Percentiles rank a stretch among this genome's conserved stretches.
Conservation (phyloP, 1,139 yeast species). For the Chernovozyma aurita region DNA sequence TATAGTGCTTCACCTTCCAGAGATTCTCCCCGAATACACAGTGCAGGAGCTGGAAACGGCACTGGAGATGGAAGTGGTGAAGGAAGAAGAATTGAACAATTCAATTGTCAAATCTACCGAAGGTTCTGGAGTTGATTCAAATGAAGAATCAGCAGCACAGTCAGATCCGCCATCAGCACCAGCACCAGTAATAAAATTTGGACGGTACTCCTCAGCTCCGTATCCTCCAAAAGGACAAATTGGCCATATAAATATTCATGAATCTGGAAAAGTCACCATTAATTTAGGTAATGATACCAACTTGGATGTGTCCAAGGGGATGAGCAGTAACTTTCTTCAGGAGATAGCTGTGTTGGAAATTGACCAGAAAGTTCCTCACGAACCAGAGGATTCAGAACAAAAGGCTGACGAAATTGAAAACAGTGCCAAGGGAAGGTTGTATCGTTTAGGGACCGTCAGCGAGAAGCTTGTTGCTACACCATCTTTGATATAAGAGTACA, state of each 20-base stretch:
- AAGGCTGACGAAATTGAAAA: slow-evolving; percentile 21
- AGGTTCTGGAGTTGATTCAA: background rate
- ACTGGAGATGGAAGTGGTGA: too few species aligned
- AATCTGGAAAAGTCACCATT: slow-evolving; percentile 75
- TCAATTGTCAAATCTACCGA: background rate
- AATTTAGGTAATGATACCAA: slow-evolving; percentile 62
- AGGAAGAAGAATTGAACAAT: background rate
- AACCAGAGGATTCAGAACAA: slow-evolving; percentile 9
- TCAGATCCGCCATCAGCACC: background rate
- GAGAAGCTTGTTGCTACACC: slow-evolving; percentile 57
- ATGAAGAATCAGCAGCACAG: background rate
- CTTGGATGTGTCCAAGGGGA: slow-evolving; percentile 73
- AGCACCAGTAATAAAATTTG: slow-evolving; percentile 1
- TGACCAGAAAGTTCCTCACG: slow-evolving; percentile 9
- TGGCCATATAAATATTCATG: slow-evolving; percentile 71
- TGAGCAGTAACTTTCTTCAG: slow-evolving; percentile 67
- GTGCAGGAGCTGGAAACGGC: background rate
- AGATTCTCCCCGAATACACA: slow-evolving; percentile 47
- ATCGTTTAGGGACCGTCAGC: slow-evolving; percentile 58
- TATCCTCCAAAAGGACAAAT: slow-evolving; percentile 47
- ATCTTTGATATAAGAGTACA: slow-evolving; percentile 3
- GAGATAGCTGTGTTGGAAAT: slow-evolving; percentile 61
- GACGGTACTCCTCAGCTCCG: slow-evolving; percentile 9
- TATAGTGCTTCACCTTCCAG: slow-evolving; percentile 70
- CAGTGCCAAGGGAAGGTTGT: slow-evolving; percentile 38